A percentile compares a stretch with the other conserved stretches of the same genome.
These are phyloP conservation scores for Nothophytophthora sp. DNA, from an alignment of 352 stramenopile genomes.

Conservation along the genomic window DNA sequence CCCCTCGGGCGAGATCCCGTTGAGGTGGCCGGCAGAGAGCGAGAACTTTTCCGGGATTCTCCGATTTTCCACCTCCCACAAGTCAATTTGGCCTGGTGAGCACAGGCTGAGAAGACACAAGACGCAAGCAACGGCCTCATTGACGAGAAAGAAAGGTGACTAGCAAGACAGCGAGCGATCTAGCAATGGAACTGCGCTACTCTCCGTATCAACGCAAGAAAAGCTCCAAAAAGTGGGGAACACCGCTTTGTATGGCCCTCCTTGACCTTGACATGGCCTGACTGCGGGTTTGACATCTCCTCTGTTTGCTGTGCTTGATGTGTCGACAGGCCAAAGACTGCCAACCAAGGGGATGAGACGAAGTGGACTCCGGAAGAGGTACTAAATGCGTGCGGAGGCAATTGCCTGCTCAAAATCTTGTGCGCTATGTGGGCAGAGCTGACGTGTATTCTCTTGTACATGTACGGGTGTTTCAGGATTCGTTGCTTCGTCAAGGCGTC, in stretches of 20 bases:
- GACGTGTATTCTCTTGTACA: not conserved
- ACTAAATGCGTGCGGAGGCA: not conserved
- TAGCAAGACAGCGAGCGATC: too few species aligned
- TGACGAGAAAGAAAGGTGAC: too few species aligned
- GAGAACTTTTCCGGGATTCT: too few species aligned
- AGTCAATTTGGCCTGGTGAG: too few species aligned
- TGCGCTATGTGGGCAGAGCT: not conserved
- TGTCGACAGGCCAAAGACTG: slow-evolving; percentile 16
- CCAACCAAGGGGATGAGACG: slow-evolving; percentile 1
- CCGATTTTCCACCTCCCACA: too few species aligned
- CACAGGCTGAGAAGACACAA: too few species aligned
- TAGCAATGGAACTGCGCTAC: slow-evolving; percentile 28
- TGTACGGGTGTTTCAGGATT: slow-evolving; percentile 45
- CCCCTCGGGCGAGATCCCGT: too few species aligned
- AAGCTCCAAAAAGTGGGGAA: slow-evolving; percentile 32
- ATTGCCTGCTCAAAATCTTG: not conserved
- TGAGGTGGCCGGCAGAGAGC: too few species aligned
- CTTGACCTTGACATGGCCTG: too few species aligned
- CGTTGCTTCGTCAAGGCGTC: slow-evolving; percentile 64
- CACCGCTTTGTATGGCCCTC: too few species aligned
- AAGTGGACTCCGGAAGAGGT: slow-evolving; percentile 54
- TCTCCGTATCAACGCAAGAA: slow-evolving; percentile 30
- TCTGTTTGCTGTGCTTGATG: not conserved
- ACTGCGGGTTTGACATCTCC: slow-evolving; percentile 3
- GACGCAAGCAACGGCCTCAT: too few species aligned